Conservation (phyloP, 768 basidiomycete genomes). For the Grammothele lineata region DNA sequence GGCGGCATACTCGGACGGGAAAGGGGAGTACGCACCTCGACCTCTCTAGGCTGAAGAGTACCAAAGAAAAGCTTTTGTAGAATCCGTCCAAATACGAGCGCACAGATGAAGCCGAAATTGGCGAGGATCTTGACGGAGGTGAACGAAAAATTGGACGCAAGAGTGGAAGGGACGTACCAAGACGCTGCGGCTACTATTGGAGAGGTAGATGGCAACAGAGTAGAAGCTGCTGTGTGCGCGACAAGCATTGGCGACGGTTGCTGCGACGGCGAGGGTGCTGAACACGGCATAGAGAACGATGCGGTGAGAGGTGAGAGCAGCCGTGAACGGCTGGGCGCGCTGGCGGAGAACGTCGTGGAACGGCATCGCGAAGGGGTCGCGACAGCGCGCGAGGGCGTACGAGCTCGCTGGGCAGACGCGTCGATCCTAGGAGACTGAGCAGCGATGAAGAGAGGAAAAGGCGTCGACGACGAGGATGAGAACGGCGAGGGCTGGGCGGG, state of each 20-base stretch:
- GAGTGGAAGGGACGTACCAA: constrained; percentile 50
- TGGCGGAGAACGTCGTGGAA: constrained; percentile 46
- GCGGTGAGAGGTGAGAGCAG: constrained; percentile 55
- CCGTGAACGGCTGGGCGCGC: constrained; percentile 44
- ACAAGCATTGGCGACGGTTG: constrained; percentile 75
- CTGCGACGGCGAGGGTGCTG: constrained; percentile 66
- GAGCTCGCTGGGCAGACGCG: not conserved
- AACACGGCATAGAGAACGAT: constrained; percentile 64
- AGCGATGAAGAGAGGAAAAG: not conserved
- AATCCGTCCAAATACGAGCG: constrained; percentile 69
- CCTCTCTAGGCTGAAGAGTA: constrained; percentile 75
- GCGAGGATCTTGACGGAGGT: constrained; percentile 63
- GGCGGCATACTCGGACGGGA: not conserved
- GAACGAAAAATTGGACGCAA: not conserved
- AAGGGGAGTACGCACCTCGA: constrained; percentile 62
- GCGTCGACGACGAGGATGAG: not conserved
- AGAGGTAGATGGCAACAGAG: constrained; percentile 87
- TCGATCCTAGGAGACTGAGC: too few relatives aligned
- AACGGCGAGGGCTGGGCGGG: constrained; percentile 1
- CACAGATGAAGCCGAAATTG: constrained; percentile 82
- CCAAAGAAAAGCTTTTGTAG: constrained; percentile 93
- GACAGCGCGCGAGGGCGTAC: not conserved
- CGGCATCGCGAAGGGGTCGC: constrained; percentile 36
- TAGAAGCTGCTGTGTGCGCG: constrained; percentile 89
- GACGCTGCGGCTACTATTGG: constrained; percentile 88